Evolutionary conservation across 345 rosid species (phyloP), one percentile per base, ranked within the genome.

Genomic region (Nasturtium officinale): DNA sequence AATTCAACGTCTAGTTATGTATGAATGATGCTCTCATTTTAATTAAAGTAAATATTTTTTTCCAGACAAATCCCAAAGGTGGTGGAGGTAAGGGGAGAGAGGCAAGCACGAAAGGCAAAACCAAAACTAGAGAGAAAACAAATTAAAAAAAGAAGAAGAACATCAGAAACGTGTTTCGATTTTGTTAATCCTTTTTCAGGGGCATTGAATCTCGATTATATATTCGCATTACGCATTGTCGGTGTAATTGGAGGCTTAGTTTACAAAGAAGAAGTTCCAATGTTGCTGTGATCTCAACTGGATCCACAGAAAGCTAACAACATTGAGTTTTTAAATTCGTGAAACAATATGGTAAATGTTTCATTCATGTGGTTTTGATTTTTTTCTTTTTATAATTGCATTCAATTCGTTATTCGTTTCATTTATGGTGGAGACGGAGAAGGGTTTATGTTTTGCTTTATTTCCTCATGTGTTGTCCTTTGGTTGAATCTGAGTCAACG

Each of bases 81-180:
- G 76, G 62, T 20, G 68, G 67, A 71, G 77, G 77, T 46, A 56
- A 73, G 25, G 25, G 71, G 65, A 33, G 28, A 61, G 79, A 76
- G 79, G 80, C 48, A 77, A 71, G 80, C 80, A 77, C 80, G 80
- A 71, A 77, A 69, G 47, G 40, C 67, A 32, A 73, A 61, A 42
- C 54, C 15, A 65, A 48, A 26, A 26, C 23, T 15, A 47, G 30
- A 33, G 42, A 51, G 29, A 10, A 40, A n/a, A 26, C n/a, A 21
- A 30, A 3, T 2, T 3, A 47, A 7, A 60, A 0, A 25, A 16
- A 28, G 18, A 42, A 45, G 21, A 10, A 12, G 43, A 18, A 60
- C 28, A 76, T 52, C 68, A 43, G 20, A 54, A 54, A 33, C 75
- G 74, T 65, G 60, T 52, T 53, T 26, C 51, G 70, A 16, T 61